Evolutionary conservation across 202 grass and related monocot genomes (phyloP).

Genomic region (Hordeum pubiflorum): DNA sequence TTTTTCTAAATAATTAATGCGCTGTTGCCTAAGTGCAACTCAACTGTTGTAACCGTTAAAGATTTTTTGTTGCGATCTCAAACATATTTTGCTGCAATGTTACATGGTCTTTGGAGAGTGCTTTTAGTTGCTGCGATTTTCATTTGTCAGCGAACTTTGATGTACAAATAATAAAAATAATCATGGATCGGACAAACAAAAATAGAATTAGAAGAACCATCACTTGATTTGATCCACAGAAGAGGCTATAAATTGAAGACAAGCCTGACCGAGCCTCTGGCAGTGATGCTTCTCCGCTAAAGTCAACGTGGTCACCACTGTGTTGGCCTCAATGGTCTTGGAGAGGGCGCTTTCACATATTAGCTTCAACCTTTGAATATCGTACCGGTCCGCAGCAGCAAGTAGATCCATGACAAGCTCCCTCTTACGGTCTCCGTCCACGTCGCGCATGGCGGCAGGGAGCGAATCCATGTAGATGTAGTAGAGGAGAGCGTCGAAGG

Average conservation of each 20-base stretch:
- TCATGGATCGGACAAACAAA: no score
- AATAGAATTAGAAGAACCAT: neutral
- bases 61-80: no score
- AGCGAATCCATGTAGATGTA: conserved; percentile 7
- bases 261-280: neutral
- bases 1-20: no score
- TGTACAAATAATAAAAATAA: no score
- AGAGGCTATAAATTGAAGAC: neutral
- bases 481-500: neutral
- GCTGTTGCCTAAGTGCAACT: no score
- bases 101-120: no score
- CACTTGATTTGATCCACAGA: neutral
- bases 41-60: no score
- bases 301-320: neutral
- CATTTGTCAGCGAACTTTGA: no score
- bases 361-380: neutral
- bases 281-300: conserved; percentile 1
- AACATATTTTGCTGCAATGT: no score
- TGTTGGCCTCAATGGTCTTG: neutral
- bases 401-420: neutral
- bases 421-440: neutral
- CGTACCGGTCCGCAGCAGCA: neutral
- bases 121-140: no score
- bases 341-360: neutral
- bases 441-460: neutral